Evolutionary conservation across 495 filamentous ascomycete species (phyloP).

Genomic region (Penicillium bovifimosum): DNA sequence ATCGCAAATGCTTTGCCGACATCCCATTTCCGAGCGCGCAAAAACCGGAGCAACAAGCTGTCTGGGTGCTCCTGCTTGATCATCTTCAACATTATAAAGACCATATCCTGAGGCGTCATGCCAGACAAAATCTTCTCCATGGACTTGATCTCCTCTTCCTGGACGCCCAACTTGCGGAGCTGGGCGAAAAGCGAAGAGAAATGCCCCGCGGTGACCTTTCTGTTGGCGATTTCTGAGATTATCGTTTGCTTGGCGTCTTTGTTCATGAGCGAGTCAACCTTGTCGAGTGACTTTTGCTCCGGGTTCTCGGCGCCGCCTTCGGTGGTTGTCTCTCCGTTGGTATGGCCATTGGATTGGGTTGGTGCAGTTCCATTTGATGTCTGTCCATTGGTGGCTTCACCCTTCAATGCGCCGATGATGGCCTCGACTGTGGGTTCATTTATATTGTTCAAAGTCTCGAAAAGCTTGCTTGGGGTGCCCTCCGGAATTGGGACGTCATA

Average conservation of each 20-base stretch:
- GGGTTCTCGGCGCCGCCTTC: not conserved
- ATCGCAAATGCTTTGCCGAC: constrained; percentile 82
- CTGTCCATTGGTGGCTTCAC: not conserved
- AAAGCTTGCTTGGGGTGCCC: constrained; percentile 12
- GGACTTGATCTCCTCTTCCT: constrained; percentile 17
- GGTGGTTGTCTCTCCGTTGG: not conserved
- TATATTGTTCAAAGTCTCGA: constrained; percentile 13
- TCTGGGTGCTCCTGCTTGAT: constrained; percentile 58
- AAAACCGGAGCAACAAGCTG: constrained; percentile 74
- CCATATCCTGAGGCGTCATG: constrained; percentile 24
- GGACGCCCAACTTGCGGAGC: constrained; percentile 19
- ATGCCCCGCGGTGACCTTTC: constrained; percentile 14
- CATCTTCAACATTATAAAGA: constrained; percentile 23
- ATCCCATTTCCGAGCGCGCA: constrained; percentile 88
- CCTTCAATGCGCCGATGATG: constrained; percentile 16
- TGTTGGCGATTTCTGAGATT: constrained; percentile 10
- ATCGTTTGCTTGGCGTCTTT: constrained; percentile 11
- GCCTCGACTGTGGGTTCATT: constrained; percentile 19
- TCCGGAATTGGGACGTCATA: constrained; percentile 16
- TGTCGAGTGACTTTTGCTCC: constrained; percentile 17
- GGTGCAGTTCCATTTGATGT: not conserved
- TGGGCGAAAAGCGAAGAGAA: constrained; percentile 9
- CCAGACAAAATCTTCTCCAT: constrained; percentile 17
- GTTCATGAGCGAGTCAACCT: constrained; percentile 15
- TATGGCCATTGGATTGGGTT: not conserved